Evolutionary conservation across 345 rosid species (phyloP), one percentile per base, ranked within the genome.

Genomic region (Clarkia xantiana): DNA sequence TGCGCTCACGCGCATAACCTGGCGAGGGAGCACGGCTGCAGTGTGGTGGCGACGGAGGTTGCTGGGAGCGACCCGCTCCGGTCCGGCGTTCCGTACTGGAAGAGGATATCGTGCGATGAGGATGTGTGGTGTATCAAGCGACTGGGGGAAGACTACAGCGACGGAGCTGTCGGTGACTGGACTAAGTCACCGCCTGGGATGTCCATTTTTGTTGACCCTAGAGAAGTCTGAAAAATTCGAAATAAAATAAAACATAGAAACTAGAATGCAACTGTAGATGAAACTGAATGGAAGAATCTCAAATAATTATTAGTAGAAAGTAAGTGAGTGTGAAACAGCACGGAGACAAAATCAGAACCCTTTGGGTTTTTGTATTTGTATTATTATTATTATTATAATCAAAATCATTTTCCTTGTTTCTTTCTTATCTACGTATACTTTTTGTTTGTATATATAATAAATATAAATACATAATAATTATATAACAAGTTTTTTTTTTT

Each of bases 171-270:
- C 36, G 81, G 69, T 41, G 98, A 91, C 71, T 91, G 98, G 98
- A 84, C 94, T 9, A 91, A 81, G 62, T 91, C 98, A 61, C 67
- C 79, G 11, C 73, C 94, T 40, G 93, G 74, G 46, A 49, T 63
- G 71, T 86, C 98, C 39, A 74, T 91, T 71, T 91, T 91, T 66
- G 96, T 91, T 57, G 98, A 91, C 78, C 98, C 98, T 17, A 79
- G 98, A 62, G 98, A 91, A 49, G 47, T 86, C 55, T 91, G 52
- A 64, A 41, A 13, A 18, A 12, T 40, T 11, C 19, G 15, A 20
- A 15, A 17, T 2, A 45, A 0, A 12, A 11, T 14, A 17, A 11
- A 10, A 46, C 5, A 17, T 10, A 19, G n/a, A 46, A 46, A 46
- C 23, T 6, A 46, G 23, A 46, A 46, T 5, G 12, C 10, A 15